These are phyloP conservation scores for Tulasnella sp. DNA, from an alignment of 768 basidiomycete genomes.

Conservation along the genomic window DNA sequence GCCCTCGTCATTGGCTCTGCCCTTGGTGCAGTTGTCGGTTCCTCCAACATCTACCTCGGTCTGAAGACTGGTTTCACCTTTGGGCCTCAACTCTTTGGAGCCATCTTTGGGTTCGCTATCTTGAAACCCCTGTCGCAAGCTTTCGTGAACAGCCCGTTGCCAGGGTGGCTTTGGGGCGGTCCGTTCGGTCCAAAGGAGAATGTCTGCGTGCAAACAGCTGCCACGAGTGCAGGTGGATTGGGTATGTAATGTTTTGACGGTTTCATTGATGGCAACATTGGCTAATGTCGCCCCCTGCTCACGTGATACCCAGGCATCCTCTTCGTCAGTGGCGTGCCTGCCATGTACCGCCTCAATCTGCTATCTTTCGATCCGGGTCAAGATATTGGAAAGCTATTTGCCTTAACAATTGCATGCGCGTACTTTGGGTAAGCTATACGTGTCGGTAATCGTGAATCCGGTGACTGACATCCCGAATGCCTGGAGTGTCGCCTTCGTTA, in stretches of 20 bases:
- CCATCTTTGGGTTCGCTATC: slow-evolving; percentile 50
- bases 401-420: slow-evolving; percentile 40
- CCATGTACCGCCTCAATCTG: slow-evolving; percentile 44
- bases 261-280: background rate
- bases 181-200: slow-evolving; percentile 56
- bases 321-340: slow-evolving; percentile 46
- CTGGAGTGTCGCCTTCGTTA: slow-evolving; percentile 39
- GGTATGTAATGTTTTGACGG: slow-evolving; percentile 20
- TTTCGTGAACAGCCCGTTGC: slow-evolving; percentile 36
- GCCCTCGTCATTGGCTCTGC: slow-evolving; percentile 39
- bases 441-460: background rate
- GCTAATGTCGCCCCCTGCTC: background rate
- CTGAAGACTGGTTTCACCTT: slow-evolving; percentile 59
- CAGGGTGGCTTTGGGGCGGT: slow-evolving; percentile 37
- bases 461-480: background rate
- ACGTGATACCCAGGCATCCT: slow-evolving; percentile 41
- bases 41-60: slow-evolving; percentile 43
- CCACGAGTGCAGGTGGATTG: slow-evolving; percentile 40
- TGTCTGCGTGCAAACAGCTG: slow-evolving; percentile 39
- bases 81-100: slow-evolving; percentile 49
- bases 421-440: slow-evolving; percentile 39
- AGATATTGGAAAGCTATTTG: slow-evolving; percentile 45
- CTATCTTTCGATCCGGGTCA: slow-evolving; percentile 35
- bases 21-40: slow-evolving; percentile 35
- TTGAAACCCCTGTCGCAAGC: slow-evolving; percentile 42